A percentile compares a stretch with the other conserved stretches of the same genome.
phyloP scores from a whole-genome alignment of 2,329 filamentous ascomycete genomes.

The Escovopsis sp. region DNA sequence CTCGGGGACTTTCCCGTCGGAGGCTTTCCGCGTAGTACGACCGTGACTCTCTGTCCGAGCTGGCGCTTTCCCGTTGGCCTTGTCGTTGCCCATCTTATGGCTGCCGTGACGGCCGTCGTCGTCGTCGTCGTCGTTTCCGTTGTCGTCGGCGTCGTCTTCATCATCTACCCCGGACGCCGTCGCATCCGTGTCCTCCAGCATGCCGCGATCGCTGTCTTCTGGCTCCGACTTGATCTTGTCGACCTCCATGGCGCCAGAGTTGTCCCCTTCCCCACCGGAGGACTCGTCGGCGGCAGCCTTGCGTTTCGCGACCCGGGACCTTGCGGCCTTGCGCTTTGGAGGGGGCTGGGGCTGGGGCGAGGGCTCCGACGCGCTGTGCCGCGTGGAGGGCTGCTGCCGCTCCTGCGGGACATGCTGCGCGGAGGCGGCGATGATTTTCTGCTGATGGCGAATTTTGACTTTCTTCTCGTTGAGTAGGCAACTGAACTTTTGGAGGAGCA shows the following conservation, averaged over 20 bases:
- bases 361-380: not conserved
- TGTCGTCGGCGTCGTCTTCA: conserved; percentile 21
- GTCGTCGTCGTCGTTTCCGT: conserved; percentile 15
- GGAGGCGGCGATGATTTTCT: conserved; percentile 36
- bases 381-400: conserved; percentile 13
- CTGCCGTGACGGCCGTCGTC: conserved; percentile 3
- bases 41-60: not conserved
- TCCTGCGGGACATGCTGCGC: conserved; percentile 12
- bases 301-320: conserved; percentile 34
- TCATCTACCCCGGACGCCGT: conserved; percentile 30
- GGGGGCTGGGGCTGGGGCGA: conserved; percentile 10
- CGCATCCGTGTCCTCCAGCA: conserved; percentile 21
- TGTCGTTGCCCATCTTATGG: not conserved
- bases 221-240: conserved; percentile 22
- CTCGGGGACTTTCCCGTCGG: not conserved
- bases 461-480: conserved; percentile 67
- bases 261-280: conserved; percentile 24
- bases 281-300: conserved; percentile 27
- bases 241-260: conserved; percentile 35
- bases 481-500: conserved; percentile 54
- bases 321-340: conserved; percentile 11
- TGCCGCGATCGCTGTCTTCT: conserved; percentile 26
- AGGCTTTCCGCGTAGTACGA: not conserved
- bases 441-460: conserved; percentile 61
- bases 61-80: too few species aligned